These are phyloP conservation scores for Pseudocercospora crystallina DNA, from an alignment of 2,329 filamentous ascomycete genomes.

Conservation along the genomic window DNA sequence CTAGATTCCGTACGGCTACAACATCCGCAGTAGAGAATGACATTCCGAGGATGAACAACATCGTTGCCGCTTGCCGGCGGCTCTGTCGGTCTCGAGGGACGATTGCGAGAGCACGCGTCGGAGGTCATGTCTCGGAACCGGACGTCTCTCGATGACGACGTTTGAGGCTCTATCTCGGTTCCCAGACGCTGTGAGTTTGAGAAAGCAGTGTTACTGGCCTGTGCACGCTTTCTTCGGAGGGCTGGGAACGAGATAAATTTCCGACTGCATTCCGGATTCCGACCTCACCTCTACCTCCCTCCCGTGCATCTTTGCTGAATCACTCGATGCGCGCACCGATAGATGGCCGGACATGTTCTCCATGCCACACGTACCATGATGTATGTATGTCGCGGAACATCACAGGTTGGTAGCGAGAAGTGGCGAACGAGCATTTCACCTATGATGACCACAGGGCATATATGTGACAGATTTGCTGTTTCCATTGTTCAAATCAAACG, in stretches of 20 bases:
- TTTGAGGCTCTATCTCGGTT: too few relatives aligned
- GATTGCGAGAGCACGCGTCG: not conserved
- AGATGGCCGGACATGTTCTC: not conserved
- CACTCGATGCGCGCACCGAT: not conserved
- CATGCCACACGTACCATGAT: constrained; percentile 1
- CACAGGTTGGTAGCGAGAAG: not conserved
- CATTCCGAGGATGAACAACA: too few relatives aligned
- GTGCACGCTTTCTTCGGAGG: too few relatives aligned
- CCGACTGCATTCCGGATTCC: not conserved
- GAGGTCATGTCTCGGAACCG: too few relatives aligned
- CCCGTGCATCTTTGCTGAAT: not conserved
- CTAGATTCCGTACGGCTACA: not conserved
- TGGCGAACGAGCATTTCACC: not conserved
- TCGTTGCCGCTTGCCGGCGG: not conserved
- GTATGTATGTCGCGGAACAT: not conserved
- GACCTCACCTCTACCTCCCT: not conserved
- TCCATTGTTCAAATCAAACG: not conserved
- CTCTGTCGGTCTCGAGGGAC: not conserved
- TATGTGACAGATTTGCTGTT: not conserved
- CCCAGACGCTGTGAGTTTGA: too few relatives aligned
- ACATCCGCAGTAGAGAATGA: not conserved
- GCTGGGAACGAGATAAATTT: not conserved
- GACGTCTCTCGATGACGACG: too few relatives aligned
- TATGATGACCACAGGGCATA: not conserved
- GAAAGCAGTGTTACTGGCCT: too few relatives aligned